Evolutionary conservation across 108 stramenopile genomes (phyloP), one percentile per base, ranked within the genome.

Genomic region (Bacterosira constricta): DNA sequence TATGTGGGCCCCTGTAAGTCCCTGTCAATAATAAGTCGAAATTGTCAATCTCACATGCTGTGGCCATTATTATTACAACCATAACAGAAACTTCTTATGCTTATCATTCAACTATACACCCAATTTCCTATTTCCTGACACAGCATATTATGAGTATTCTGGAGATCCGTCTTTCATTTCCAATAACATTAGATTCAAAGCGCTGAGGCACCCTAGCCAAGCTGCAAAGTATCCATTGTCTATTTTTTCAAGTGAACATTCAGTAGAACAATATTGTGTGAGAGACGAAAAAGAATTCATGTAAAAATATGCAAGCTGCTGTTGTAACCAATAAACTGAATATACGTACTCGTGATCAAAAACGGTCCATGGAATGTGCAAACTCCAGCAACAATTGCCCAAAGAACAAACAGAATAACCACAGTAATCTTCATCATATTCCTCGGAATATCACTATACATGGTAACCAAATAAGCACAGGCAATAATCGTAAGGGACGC

Each of bases 281-380:
- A 53, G 2, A 21, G 30, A 31, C 12, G 30, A 62, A 6, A 27
- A 23, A 26, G 17, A 25, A 42, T 10, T 52, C 23, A 6, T 12
- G 10, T 37, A 6, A 25, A 41, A 1, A 25, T 45, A 1, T 10
- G 41, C 61, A 45, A 3, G 44, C 25, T 30, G n/a, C n/a, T n/a
- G n/a, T 42, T 8, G 3, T 2, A 21, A 46, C 3, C 17, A 2
- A n/a, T n/a, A 42, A 42, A 42, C 2, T 25, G 57, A 36, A 31
- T 13, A 4, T 11, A 70, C 69, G 58, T 17, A 70, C 69, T 57
- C 0, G 63, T 57, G 11, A 47, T 9, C 4, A 77, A 36, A 46
- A 77, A 77, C 3, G 76, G 76, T 15, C 76, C 76, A 23, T 65
- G 55, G 31, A 70, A 77, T 9, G 76, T 77, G 41, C 69, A 70